Evolutionary conservation across 805 yeast genomes (phyloP).

Genomic region (Cyberlindnera xishuangbannaensis): DNA sequence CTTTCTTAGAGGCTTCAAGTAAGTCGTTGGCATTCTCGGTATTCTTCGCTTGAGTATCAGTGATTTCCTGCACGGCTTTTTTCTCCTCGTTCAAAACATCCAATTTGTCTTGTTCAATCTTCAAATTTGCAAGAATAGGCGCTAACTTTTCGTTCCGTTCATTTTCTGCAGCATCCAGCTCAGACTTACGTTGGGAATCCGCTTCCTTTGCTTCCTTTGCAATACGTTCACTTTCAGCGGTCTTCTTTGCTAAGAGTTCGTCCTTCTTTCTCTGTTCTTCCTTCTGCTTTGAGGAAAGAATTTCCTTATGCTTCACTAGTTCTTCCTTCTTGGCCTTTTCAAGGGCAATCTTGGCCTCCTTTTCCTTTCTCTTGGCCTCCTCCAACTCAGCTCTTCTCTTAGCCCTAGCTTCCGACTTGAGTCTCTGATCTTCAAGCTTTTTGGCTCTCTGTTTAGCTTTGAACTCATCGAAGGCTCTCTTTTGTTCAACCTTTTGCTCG

Average conservation of each 20-base stretch:
- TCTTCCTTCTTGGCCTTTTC: conserved; percentile 30
- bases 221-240: conserved; percentile 21
- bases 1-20: conserved; percentile 37
- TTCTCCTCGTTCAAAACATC: conserved; percentile 45
- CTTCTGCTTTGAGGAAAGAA: conserved; percentile 30
- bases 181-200: conserved; percentile 42
- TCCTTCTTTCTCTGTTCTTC: conserved; percentile 22
- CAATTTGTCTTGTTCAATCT: conserved; percentile 43
- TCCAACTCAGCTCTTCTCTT: conserved; percentile 31
- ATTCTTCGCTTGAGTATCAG: conserved; percentile 39
- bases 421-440: conserved; percentile 40
- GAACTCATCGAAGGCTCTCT: conserved; percentile 35
- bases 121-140: conserved; percentile 50
- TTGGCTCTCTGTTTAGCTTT: conserved; percentile 34
- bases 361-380: conserved; percentile 27
- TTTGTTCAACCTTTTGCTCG: conserved; percentile 31
- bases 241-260: conserved; percentile 28
- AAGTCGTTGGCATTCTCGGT: conserved; percentile 36
- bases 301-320: conserved; percentile 30
- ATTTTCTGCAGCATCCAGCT: conserved; percentile 35
- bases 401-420: conserved; percentile 40
- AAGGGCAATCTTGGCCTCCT: conserved; percentile 24
- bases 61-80: conserved; percentile 39
- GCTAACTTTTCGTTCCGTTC: conserved; percentile 49
- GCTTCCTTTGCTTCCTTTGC: conserved; percentile 29